A percentile compares a stretch with the other conserved stretches of the same genome.
Conservation (phyloP, 2,329 filamentous ascomycete species). For the Calonectria pseudoturangicola region DNA sequence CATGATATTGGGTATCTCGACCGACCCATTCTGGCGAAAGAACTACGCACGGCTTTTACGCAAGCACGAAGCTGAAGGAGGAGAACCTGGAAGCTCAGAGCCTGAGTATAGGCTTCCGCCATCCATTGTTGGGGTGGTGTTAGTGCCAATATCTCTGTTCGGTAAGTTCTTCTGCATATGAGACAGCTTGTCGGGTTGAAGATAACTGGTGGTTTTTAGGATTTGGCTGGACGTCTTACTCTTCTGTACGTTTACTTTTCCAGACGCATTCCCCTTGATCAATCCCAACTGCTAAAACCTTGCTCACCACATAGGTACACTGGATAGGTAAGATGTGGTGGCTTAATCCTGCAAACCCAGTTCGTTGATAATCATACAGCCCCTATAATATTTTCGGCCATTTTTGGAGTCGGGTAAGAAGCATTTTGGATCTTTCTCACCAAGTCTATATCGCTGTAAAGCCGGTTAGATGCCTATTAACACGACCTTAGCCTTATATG, state of each 20-base stretch:
- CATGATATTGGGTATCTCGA: neutral
- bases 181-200: neutral
- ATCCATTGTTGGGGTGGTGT: neutral
- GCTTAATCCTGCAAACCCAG: neutral
- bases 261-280: neutral
- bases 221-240: neutral
- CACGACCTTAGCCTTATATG: neutral
- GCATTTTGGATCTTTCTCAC: neutral
- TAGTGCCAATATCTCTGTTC: neutral
- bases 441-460: neutral
- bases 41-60: neutral
- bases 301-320: neutral
- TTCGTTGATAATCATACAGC: neutral
- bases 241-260: neutral
- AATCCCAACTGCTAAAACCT: neutral
- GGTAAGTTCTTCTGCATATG: neutral
- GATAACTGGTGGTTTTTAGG: neutral
- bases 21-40: neutral
- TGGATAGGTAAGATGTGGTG: neutral
- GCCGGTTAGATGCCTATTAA: neutral
- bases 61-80: neutral
- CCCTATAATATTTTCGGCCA: neutral
- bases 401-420: neutral
- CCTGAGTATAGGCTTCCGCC: conserved; percentile 4
- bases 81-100: neutral